Evolutionary conservation across 2,329 filamentous ascomycete genomes (phyloP), one percentile per base, ranked within the genome.

Genomic region (Arthrinium phaeospermum): DNA sequence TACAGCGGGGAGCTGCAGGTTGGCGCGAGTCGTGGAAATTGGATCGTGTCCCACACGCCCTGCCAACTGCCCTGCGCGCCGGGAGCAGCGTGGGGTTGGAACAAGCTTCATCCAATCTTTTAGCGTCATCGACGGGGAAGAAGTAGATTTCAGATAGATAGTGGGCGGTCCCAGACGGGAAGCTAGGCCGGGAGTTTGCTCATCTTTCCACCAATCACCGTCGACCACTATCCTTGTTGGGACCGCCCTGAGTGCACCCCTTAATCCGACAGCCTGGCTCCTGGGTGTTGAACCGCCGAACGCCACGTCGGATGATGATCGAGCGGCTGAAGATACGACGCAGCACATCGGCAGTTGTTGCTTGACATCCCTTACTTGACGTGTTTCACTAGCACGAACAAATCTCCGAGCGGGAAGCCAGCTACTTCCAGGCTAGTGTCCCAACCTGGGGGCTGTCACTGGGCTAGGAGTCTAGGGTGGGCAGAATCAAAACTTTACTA

Each of bases 1-100:
- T 41, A 41, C 34, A 41, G 57, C 34, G 34, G 34, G 57, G 19
- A 22, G 57, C 34, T 64, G 57, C 57, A 41, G 37, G 19, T 24
- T 64, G 57, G 57, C 57, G 34, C 19, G 57, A 41, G 34, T 64
- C 57, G 57, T 41, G 57, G 57, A 64, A 64, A 64, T 64, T 64
- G 34, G 34, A 41, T n/a, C 57, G 57, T 5, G 57, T 30, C 30
- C 30, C 19, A 30, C 19, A 30, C 37, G 16, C 30, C 16, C 30
- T n/a, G 53, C 30, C 1, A 5, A 6, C 30, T n/a, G 16, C 30
- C 6, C 30, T n/a, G 53, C 30, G 6, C 16, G 16, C 30, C 4
- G 19, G 30, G 30, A 37, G 22, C 53, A 30, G 12, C 30, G 30
- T 61, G 53, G 34, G 57, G 34, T 64, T n/a, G 22, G 57, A 41